Percentiles rank a stretch among this genome's conserved stretches.
Evolutionary conservation across 352 stramenopile genomes (phyloP).

Genomic region (Phytophthora boehmeriae): DNA sequence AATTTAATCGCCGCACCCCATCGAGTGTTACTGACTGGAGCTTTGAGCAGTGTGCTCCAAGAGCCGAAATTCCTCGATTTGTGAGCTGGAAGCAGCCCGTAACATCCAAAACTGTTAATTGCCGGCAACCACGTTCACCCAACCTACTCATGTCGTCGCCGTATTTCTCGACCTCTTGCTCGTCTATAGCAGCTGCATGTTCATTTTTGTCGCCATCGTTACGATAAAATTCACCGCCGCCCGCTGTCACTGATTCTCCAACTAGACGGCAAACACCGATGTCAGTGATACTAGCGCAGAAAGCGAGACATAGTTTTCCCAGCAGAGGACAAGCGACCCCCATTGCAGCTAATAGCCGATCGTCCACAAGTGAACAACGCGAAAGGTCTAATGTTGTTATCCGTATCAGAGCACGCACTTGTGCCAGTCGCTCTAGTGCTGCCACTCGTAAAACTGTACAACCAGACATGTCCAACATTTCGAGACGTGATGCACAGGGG

Average conservation of each 20-base stretch:
- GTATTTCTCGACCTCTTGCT: slow-evolving; percentile 8
- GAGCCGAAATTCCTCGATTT: slow-evolving; percentile 38
- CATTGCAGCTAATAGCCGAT: slow-evolving; percentile 59
- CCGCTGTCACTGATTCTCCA: slow-evolving; percentile 20
- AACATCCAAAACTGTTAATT: slow-evolving; percentile 59
- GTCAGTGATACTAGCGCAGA: slow-evolving; percentile 65
- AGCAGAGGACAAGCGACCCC: slow-evolving; percentile 46
- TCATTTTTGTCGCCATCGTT: slow-evolving; percentile 7
- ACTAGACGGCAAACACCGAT: slow-evolving; percentile 57
- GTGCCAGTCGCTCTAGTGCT: slow-evolving; percentile 49
- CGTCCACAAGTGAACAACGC: slow-evolving; percentile 53
- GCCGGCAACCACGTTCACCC: slow-evolving; percentile 39
- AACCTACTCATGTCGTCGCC: slow-evolving; percentile 15
- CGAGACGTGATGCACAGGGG: slow-evolving; percentile 26
- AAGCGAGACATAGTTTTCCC: slow-evolving; percentile 45
- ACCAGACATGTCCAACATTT: slow-evolving; percentile 30
- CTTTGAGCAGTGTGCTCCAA: slow-evolving; percentile 43
- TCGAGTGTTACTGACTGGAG: slow-evolving; percentile 62
- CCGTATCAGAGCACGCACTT: slow-evolving; percentile 32
- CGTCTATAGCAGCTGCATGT: slow-evolving; percentile 1
- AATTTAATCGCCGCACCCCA: slow-evolving; percentile 57
- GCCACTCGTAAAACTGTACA: slow-evolving; percentile 45
- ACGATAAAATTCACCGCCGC: not conserved
- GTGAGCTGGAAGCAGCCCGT: slow-evolving; percentile 74
- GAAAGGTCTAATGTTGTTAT: slow-evolving; percentile 63